A percentile compares a stretch with the other conserved stretches of the same genome.
These are phyloP conservation scores for Tetracentron sinense DNA, from an alignment of 164 flowering plant species.

Conservation along the genomic window DNA sequence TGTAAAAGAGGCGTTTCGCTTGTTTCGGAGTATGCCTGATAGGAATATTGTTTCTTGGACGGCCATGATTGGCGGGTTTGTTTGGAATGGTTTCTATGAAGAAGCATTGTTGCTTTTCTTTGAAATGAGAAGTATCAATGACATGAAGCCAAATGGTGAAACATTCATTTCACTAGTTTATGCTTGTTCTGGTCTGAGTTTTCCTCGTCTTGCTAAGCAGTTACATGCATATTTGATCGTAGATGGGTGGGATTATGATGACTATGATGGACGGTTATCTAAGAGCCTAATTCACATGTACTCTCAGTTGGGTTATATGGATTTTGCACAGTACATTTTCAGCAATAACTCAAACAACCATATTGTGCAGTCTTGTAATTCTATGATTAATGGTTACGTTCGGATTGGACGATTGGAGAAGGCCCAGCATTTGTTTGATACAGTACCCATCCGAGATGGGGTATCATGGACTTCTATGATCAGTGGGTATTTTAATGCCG, in stretches of 20 bases:
- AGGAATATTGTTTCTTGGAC: slow-evolving; percentile 69
- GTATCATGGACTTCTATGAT: slow-evolving; percentile 61
- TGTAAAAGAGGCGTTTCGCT: slow-evolving; percentile 39
- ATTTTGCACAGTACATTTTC: slow-evolving; percentile 34
- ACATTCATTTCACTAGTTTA: slow-evolving; percentile 51
- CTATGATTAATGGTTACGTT: slow-evolving; percentile 47
- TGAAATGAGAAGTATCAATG: slow-evolving; percentile 24
- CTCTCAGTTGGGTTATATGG: slow-evolving; percentile 39
- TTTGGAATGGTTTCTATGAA: slow-evolving; percentile 48
- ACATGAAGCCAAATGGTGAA: slow-evolving; percentile 39
- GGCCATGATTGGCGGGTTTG: slow-evolving; percentile 65
- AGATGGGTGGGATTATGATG: slow-evolving; percentile 27
- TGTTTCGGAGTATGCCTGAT: slow-evolving; percentile 49
- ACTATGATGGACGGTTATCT: slow-evolving; percentile 38
- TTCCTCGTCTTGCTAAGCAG: slow-evolving; percentile 43
- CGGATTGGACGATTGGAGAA: slow-evolving; percentile 33
- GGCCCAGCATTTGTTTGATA: slow-evolving; percentile 39
- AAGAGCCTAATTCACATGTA: slow-evolving; percentile 56
- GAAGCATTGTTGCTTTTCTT: slow-evolving; percentile 44
- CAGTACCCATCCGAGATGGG: slow-evolving; percentile 27
- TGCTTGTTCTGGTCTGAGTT: slow-evolving; percentile 49
- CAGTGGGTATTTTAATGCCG: slow-evolving; percentile 40
- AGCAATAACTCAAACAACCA: slow-evolving; percentile 13
- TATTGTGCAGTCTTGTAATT: slow-evolving; percentile 32
- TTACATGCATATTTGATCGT: slow-evolving; percentile 46